Evolutionary conservation across 768 basidiomycete species (phyloP).

Genomic region (Serendipita sp.): DNA sequence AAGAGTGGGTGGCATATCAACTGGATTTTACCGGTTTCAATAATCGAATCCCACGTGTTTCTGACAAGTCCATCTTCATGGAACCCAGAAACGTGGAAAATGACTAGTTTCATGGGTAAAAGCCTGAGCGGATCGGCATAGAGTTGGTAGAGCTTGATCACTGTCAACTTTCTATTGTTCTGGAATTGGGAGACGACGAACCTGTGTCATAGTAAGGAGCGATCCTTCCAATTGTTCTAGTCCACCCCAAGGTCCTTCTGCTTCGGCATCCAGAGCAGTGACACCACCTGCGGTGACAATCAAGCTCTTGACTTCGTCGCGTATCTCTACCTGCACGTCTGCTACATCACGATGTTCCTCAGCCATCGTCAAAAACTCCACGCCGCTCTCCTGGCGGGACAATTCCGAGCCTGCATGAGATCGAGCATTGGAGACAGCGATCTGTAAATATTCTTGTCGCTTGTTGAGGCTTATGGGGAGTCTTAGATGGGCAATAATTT

Average conservation of each 20-base stretch:
- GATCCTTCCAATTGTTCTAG: slow-evolving; percentile 17
- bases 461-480: slow-evolving; percentile 34
- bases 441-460: slow-evolving; percentile 80
- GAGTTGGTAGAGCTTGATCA: slow-evolving; percentile 59
- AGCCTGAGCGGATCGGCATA: slow-evolving; percentile 82
- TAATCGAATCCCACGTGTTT: slow-evolving; percentile 78
- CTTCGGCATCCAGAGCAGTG: slow-evolving; percentile 18
- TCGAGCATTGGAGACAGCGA: slow-evolving; percentile 91
- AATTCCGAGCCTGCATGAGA: slow-evolving; percentile 72
- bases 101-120: slow-evolving; percentile 68
- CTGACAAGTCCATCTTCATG: slow-evolving; percentile 66
- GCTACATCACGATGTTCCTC: slow-evolving; percentile 97
- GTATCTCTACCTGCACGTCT: slow-evolving; percentile 89
- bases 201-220: slow-evolving; percentile 74
- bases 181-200: slow-evolving; percentile 21
- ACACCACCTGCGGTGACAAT: slow-evolving; percentile 44
- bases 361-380: slow-evolving; percentile 83
- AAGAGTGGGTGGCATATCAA: slow-evolving; percentile 23
- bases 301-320: slow-evolving; percentile 46
- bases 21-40: slow-evolving; percentile 50
- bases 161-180: neutral
- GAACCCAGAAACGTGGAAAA: slow-evolving; percentile 87
- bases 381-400: slow-evolving; percentile 74
- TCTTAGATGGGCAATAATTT: slow-evolving; percentile 5
- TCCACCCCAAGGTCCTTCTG: slow-evolving; percentile 40